Evolutionary conservation across 345 rosid species (phyloP).

Genomic region (Salix udensis): DNA sequence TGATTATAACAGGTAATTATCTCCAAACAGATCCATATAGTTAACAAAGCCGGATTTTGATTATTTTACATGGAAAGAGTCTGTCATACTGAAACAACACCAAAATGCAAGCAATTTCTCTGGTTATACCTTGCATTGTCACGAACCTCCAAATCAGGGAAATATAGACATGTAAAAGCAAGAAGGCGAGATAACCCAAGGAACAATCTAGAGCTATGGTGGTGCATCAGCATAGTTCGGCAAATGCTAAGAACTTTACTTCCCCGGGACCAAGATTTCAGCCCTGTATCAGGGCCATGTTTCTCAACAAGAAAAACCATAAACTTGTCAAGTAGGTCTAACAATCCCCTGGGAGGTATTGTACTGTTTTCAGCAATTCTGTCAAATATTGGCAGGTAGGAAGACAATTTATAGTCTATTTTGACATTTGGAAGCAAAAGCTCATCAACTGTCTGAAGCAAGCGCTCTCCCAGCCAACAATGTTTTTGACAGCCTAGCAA

Average conservation of each 20-base stretch:
- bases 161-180: constrained; percentile 77
- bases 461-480: constrained; percentile 67
- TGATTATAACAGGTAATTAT: background rate
- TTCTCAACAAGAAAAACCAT: constrained; percentile 60
- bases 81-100: background rate
- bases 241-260: constrained; percentile 88
- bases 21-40: background rate
- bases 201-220: constrained; percentile 81
- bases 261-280: constrained; percentile 83
- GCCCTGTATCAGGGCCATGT: constrained; percentile 58
- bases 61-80: background rate
- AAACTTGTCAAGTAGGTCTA: constrained; percentile 62
- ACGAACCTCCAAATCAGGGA: constrained; percentile 93
- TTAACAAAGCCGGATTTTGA: background rate
- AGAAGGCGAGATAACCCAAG: constrained; percentile 76
- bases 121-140: constrained; percentile 75
- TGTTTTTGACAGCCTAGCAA: constrained; percentile 71
- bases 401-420: constrained; percentile 51
- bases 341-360: constrained; percentile 67
- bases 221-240: constrained; percentile 82
- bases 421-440: constrained; percentile 58
- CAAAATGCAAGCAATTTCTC: background rate
- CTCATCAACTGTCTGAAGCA: constrained; percentile 74
- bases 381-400: constrained; percentile 72
- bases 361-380: constrained; percentile 67